These are phyloP conservation scores for Corynascus novoguineensis DNA, from an alignment of 495 filamentous ascomycete species.

Conservation along the genomic window DNA sequence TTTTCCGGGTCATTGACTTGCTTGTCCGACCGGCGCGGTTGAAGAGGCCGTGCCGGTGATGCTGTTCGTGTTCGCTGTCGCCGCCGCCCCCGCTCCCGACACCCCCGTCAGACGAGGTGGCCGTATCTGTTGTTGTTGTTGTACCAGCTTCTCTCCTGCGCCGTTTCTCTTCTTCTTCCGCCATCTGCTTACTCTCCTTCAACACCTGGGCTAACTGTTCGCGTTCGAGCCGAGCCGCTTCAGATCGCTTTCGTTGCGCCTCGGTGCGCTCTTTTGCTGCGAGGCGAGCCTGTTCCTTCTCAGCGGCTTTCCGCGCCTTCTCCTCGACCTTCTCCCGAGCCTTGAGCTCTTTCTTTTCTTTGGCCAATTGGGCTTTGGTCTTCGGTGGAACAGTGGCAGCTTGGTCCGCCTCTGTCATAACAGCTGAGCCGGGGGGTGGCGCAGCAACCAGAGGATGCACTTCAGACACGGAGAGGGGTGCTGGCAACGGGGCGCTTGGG, in stretches of 20 bases:
- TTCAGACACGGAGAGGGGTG: conserved; percentile 29
- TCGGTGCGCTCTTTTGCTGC: conserved; percentile 47
- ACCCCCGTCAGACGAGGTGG: neutral
- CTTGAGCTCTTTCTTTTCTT: conserved; percentile 48
- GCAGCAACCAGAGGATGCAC: conserved; percentile 26
- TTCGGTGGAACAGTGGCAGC: conserved; percentile 34
- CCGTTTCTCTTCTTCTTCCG: conserved; percentile 36
- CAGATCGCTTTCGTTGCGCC: conserved; percentile 27
- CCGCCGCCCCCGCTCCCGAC: too few species aligned
- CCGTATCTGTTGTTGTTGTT: neutral
- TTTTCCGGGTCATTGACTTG: conserved; percentile 46
- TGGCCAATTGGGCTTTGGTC: conserved; percentile 50
- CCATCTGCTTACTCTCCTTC: conserved; percentile 41
- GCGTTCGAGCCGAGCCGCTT: conserved; percentile 33
- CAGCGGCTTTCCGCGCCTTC: conserved; percentile 60
- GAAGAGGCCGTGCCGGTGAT: conserved; percentile 30
- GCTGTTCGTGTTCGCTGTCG: too few species aligned
- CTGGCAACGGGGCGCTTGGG: conserved; percentile 3
- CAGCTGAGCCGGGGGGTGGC: conserved; percentile 27
- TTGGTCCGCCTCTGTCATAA: conserved; percentile 25
- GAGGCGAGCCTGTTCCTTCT: conserved; percentile 59
- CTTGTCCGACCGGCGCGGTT: conserved; percentile 35
- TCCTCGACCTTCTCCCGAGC: conserved; percentile 62
- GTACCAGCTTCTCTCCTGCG: conserved; percentile 29
- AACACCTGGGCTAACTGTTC: conserved; percentile 38